Conservation (phyloP, 768 basidiomycete genomes). For the Hericium alpestre region DNA sequence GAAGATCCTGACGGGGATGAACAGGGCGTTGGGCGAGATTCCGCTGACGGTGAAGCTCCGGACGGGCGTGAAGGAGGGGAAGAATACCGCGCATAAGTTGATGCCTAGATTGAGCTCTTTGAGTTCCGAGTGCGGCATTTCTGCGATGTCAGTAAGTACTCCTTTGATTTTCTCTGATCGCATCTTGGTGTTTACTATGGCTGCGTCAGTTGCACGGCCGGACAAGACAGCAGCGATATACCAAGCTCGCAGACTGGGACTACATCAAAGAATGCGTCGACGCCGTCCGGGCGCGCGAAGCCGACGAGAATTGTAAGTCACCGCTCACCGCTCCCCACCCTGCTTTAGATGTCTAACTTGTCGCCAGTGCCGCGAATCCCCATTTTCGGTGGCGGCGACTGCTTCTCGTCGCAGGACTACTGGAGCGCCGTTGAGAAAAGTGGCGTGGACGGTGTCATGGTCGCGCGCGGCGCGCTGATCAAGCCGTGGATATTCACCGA, state of each 20-base stretch:
- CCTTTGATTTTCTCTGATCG: neutral
- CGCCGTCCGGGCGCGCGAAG: slow-evolving; percentile 60
- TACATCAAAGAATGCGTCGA: slow-evolving; percentile 86
- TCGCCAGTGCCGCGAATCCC: slow-evolving; percentile 74
- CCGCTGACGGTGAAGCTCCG: slow-evolving; percentile 89
- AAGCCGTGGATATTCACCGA: slow-evolving; percentile 97
- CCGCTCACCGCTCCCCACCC: neutral
- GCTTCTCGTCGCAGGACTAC: slow-evolving; percentile 80
- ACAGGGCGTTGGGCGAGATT: slow-evolving; percentile 76
- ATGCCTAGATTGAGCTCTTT: slow-evolving; percentile 57
- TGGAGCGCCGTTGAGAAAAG: slow-evolving; percentile 65
- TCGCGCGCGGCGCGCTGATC: slow-evolving; percentile 88
- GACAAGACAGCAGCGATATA: slow-evolving; percentile 89
- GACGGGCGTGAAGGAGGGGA: slow-evolving; percentile 84
- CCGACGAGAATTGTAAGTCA: slow-evolving; percentile 57
- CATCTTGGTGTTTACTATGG: neutral
- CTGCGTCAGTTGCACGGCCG: slow-evolving; percentile 85
- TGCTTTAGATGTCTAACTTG: neutral
- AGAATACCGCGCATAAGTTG: slow-evolving; percentile 79
- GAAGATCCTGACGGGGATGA: slow-evolving; percentile 87
- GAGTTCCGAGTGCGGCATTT: slow-evolving; percentile 39
- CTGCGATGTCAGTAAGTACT: slow-evolving; percentile 39
- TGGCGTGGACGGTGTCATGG: slow-evolving; percentile 92
- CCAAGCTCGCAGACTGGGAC: slow-evolving; percentile 85
- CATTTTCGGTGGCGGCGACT: slow-evolving; percentile 94